Percentiles rank a stretch among this genome's conserved stretches.
Evolutionary conservation across 257 asterid species (phyloP).

Genomic region (Lycium barbarum): DNA sequence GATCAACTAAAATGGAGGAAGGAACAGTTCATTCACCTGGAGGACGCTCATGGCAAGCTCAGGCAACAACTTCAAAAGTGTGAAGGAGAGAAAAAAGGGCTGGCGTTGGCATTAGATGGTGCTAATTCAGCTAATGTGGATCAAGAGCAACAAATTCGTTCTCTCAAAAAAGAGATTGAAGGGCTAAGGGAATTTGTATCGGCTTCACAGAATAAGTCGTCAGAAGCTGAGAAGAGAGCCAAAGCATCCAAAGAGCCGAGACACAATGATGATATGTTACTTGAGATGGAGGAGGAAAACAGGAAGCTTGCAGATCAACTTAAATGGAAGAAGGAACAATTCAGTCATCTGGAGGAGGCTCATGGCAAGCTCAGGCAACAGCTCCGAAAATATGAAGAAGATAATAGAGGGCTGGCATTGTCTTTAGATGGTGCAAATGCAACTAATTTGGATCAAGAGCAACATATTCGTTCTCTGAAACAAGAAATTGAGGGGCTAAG

Average conservation of each 20-base stretch:
- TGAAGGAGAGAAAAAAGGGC: conserved; percentile 51
- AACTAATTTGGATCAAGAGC: conserved; percentile 32
- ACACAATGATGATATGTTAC: conserved; percentile 58
- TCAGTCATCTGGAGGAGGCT: conserved; percentile 78
- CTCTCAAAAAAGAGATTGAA: conserved; percentile 33
- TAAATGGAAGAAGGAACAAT: conserved; percentile 94
- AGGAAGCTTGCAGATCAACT: conserved; percentile 67
- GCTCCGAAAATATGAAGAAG: conserved; percentile 62
- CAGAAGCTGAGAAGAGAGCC: conserved; percentile 44
- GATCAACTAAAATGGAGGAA: conserved; percentile 87
- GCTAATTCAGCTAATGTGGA: conserved; percentile 14
- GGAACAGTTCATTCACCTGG: conserved; percentile 80
- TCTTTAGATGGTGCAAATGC: conserved; percentile 8
- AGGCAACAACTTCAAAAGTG: conserved; percentile 48
- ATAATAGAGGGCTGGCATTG: conserved; percentile 26
- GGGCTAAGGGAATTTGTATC: conserved; percentile 24
- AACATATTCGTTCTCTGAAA: conserved; percentile 24
- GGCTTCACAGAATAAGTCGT: conserved; percentile 25
- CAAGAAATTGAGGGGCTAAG: conserved; percentile 33
- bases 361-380: conserved; percentile 64
- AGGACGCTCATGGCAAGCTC: conserved; percentile 81
- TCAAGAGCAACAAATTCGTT: conserved; percentile 26
- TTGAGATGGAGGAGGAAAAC: conserved; percentile 63
- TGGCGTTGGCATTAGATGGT: conserved; percentile 4
- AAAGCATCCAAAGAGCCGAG: conserved; percentile 42